Evolutionary conservation across 2,329 filamentous ascomycete genomes (phyloP), one percentile per base, ranked within the genome.

Genomic region (Penicillium sp.): DNA sequence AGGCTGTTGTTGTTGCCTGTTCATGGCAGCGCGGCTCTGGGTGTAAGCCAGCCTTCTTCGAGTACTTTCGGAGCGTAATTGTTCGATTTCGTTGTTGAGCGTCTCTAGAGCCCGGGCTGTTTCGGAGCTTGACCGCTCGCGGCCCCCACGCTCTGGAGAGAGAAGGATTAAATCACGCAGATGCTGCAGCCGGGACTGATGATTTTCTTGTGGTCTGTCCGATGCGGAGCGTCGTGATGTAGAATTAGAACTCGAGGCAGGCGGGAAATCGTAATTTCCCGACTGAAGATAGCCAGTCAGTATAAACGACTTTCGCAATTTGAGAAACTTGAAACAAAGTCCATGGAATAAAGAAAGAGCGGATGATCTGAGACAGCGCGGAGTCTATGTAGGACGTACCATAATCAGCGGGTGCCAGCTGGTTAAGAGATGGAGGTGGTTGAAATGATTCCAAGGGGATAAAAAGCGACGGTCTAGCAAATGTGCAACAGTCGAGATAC

Each of bases 211-310:
- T 58, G 66, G 63, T 58, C 68, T 63, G 54, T 63, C 60, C 45
- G 63, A 42, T 21, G 62, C 60, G 45, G 47, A 56, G 60, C 61
- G 60, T 59, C 65, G 65, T 59, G 66, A 58, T 30, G 62, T 55
- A 56, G 66, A 66, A 40, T 64, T 55, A 56, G 66, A 66, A 40
- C 64, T 68, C 55, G 71, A 73, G 52, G 72, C 73, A 53, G 71
- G 70, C 53, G 74, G 73, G 59, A 71, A 69, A 63, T 75, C 73
- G 67, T 74, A 72, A 57, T 74, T 75, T 51, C 71, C 72, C 57
- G 76, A 74, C 75, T 78, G 61, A 21, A 61, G 35, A 51, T 16
- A 43, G 23, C 46, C 54, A 45, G 63, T 66, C 60, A 66, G 62
- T 60, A 55, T 49, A n/a, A n/a, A n/a, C n/a, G n/a, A n/a, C n/a